Conservation (phyloP, 202 grass and related monocot species). For the Eragrostis tef region DNA sequence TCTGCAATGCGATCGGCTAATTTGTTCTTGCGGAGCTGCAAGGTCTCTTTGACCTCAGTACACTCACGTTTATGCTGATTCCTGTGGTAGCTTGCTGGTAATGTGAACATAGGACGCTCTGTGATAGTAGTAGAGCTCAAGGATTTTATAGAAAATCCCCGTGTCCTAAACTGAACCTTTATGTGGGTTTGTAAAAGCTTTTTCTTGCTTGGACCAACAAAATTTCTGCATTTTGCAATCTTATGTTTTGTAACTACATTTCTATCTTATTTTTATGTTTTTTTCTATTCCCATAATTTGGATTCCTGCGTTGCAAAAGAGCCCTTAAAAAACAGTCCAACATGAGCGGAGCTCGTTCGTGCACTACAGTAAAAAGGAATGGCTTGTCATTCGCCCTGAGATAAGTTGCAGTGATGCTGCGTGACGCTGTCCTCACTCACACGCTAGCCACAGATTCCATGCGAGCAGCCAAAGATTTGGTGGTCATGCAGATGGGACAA, state of each 20-base stretch:
- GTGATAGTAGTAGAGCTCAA: neutral
- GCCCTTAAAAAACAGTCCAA: conserved; percentile 18
- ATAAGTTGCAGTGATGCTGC: conserved; percentile 9
- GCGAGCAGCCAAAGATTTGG: conserved; percentile 23
- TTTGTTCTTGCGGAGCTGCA: conserved; percentile 2
- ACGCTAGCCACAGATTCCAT: conserved; percentile 35
- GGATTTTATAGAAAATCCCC: neutral
- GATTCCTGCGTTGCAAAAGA: too few species aligned
- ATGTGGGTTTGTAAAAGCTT: neutral
- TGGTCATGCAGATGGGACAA: conserved; percentile 16
- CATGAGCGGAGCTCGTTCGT: neutral
- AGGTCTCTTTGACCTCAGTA: neutral
- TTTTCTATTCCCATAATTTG: too few species aligned
- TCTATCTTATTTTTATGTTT: too few species aligned
- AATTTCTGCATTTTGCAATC: too few species aligned
- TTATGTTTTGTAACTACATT: too few species aligned
- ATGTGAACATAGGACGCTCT: neutral
- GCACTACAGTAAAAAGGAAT: neutral
- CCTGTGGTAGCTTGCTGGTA: neutral
- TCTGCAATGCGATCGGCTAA: neutral
- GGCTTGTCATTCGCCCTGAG: conserved; percentile 3
- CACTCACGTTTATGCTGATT: conserved; percentile 29
- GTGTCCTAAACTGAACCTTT: neutral
- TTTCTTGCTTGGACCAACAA: too few species aligned
- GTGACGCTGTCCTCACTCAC: conserved; percentile 41